phyloP scores from a whole-genome alignment of 805 yeast genomes.

The Dipodascus albidus region DNA sequence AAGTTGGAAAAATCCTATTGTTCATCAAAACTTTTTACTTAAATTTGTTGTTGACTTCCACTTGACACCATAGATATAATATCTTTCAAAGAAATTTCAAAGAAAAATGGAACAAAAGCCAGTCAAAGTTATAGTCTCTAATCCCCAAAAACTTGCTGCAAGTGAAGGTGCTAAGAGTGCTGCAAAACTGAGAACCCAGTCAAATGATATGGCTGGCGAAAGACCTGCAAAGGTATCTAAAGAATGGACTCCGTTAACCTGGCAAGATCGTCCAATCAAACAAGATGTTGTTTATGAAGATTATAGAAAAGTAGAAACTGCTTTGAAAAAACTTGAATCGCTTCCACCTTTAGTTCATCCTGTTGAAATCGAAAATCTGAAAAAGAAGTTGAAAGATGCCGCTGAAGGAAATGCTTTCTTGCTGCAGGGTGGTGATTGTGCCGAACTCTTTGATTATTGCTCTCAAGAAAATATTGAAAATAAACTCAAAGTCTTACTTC shows the following conservation, averaged over 20 bases:
- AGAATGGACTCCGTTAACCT: conserved; percentile 30
- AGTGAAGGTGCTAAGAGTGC: conserved; percentile 28
- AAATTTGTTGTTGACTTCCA: too few species aligned
- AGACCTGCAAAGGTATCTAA: conserved; percentile 2
- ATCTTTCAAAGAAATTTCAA: not conserved
- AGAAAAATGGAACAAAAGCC: conserved; percentile 6
- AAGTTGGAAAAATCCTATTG: too few species aligned
- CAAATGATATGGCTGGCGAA: conserved; percentile 17
- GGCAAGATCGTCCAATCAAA: conserved; percentile 32
- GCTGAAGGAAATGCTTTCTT: conserved; percentile 33
- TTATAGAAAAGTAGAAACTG: conserved; percentile 26
- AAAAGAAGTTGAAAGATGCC: conserved; percentile 27
- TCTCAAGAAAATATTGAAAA: conserved; percentile 29
- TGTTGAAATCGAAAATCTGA: conserved; percentile 26
- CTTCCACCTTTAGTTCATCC: conserved; percentile 33
- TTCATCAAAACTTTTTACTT: too few species aligned
- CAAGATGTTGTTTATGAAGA: conserved; percentile 34
- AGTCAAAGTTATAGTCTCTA: conserved; percentile 20
- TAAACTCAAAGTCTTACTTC: conserved; percentile 31
- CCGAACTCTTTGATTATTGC: conserved; percentile 34
- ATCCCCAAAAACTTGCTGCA: conserved; percentile 26
- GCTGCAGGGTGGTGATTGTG: conserved; percentile 35
- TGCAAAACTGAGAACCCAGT: conserved; percentile 28
- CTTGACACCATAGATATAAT: too few species aligned
- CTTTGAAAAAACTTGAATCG: conserved; percentile 30